Percentiles rank a stretch among this genome's conserved stretches.
Evolutionary conservation across 164 flowering plant genomes (phyloP).

Genomic region (Sextonia rubra): DNA sequence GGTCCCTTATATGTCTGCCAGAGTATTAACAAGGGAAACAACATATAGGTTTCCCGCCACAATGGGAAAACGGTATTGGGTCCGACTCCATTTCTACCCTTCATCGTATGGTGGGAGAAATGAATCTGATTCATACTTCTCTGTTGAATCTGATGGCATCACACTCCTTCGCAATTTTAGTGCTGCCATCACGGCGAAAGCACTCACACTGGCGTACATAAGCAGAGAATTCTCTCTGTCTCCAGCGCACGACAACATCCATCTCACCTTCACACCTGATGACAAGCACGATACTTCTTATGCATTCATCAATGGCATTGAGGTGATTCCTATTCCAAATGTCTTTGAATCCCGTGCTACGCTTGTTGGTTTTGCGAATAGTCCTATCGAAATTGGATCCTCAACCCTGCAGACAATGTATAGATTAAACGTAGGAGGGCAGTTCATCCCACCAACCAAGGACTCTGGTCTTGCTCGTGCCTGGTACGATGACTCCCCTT

Average conservation of each 20-base stretch:
- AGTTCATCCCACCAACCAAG: slow-evolving; percentile 47
- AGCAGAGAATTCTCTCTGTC: slow-evolving; percentile 44
- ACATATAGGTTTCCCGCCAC: slow-evolving; percentile 37
- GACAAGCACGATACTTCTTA: slow-evolving; percentile 27
- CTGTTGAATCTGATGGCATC: slow-evolving; percentile 34
- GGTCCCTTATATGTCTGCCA: slow-evolving; percentile 61
- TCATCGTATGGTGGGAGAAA: slow-evolving; percentile 38
- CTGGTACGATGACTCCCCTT: slow-evolving; percentile 78
- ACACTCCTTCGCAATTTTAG: slow-evolving; percentile 67
- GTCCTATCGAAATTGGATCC: slow-evolving; percentile 21
- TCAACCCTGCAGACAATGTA: slow-evolving; percentile 47
- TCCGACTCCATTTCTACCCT: slow-evolving; percentile 80
- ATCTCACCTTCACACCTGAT: slow-evolving; percentile 52
- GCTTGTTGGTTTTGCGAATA: slow-evolving; percentile 41
- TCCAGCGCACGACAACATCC: slow-evolving; percentile 23
- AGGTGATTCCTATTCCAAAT: slow-evolving; percentile 49
- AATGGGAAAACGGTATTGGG: slow-evolving; percentile 22
- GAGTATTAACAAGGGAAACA: slow-evolving; percentile 41
- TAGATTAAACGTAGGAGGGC: slow-evolving; percentile 77
- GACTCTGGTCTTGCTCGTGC: slow-evolving; percentile 55
- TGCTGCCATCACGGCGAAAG: slow-evolving; percentile 61
- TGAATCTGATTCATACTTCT: slow-evolving; percentile 40
- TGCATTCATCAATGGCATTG: slow-evolving; percentile 81
- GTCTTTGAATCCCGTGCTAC: slow-evolving; percentile 29
- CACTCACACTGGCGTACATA: slow-evolving; percentile 65